phyloP scores from a whole-genome alignment of 2,329 filamentous ascomycete species.

The Pezicula neosporulosa region DNA sequence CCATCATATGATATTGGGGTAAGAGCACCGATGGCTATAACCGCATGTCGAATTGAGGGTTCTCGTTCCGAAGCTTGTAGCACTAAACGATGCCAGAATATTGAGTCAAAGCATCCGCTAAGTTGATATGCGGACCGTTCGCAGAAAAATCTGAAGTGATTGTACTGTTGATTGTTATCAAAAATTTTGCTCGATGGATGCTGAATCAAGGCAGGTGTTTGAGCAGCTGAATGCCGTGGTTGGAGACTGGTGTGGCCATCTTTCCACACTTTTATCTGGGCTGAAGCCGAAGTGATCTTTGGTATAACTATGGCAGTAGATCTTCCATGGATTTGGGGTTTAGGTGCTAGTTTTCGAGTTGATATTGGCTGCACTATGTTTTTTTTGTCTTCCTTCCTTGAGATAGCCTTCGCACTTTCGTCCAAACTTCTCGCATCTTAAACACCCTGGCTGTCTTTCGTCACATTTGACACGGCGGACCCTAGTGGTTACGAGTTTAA shows the following conservation, averaged over 20 bases:
- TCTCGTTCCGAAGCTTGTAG: conserved; percentile 58
- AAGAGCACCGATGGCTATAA: conserved; percentile 59
- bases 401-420: conserved; percentile 56
- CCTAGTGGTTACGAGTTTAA: not conserved
- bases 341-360: not conserved
- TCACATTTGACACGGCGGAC: conserved; percentile 59
- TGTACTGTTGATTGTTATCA: conserved; percentile 45
- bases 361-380: too few species aligned
- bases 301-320: not conserved
- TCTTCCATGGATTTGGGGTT: not conserved
- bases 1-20: conserved; percentile 55
- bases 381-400: not conserved
- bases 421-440: conserved; percentile 53
- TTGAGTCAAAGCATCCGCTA: conserved; percentile 61
- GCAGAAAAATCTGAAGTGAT: conserved; percentile 58
- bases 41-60: conserved; percentile 56
- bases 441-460: conserved; percentile 53
- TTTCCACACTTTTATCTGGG: not conserved
- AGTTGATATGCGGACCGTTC: conserved; percentile 55
- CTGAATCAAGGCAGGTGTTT: not conserved
- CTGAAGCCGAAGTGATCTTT: not conserved
- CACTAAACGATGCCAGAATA: conserved; percentile 59
- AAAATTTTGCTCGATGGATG: conserved; percentile 34
- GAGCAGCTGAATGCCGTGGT: not conserved
- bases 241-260: not conserved